phyloP scores from a whole-genome alignment of 495 filamentous ascomycete genomes.

The Ramalina peruviana region DNA sequence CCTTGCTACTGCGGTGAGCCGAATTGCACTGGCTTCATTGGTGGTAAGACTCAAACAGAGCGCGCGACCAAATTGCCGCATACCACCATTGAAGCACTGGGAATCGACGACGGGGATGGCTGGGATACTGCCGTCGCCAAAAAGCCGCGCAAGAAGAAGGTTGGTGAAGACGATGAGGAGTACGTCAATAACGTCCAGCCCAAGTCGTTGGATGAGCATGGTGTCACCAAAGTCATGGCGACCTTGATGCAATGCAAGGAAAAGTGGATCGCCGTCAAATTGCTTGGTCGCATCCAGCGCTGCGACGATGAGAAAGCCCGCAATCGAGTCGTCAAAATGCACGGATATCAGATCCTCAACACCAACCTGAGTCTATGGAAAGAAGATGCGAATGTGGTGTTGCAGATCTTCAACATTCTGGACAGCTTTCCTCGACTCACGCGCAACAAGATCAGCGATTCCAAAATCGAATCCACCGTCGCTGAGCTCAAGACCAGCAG shows the following conservation, averaged over 20 bases:
- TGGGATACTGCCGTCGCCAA: slow-evolving; percentile 85
- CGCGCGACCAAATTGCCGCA: slow-evolving; percentile 83
- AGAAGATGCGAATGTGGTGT: slow-evolving; percentile 73
- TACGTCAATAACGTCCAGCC: slow-evolving; percentile 85
- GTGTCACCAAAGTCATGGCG: slow-evolving; percentile 95
- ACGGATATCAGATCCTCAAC: slow-evolving; percentile 91
- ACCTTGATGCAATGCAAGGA: slow-evolving; percentile 98
- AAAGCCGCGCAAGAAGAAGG: slow-evolving; percentile 86
- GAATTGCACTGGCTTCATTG: slow-evolving; percentile 93
- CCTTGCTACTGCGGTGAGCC: slow-evolving; percentile 92
- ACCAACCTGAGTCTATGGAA: slow-evolving; percentile 69
- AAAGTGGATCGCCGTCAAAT: slow-evolving; percentile 97
- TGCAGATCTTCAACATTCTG: slow-evolving; percentile 84
- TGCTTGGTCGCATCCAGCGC: slow-evolving; percentile 79
- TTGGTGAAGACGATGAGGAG: slow-evolving; percentile 88
- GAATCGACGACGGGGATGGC: slow-evolving; percentile 82
- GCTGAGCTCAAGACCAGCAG: slow-evolving; percentile 50
- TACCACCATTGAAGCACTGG: slow-evolving; percentile 85
- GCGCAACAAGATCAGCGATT: slow-evolving; percentile 92
- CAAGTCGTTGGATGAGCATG: slow-evolving; percentile 70
- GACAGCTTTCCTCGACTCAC: slow-evolving; percentile 81
- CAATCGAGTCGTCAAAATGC: slow-evolving; percentile 86
- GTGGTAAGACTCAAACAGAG: slow-evolving; percentile 94
- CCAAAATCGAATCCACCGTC: slow-evolving; percentile 82
- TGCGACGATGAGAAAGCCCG: slow-evolving; percentile 78